Evolutionary conservation across 1,139 yeast genomes (phyloP).

Genomic region (Casaregolazyma lundiana): DNA sequence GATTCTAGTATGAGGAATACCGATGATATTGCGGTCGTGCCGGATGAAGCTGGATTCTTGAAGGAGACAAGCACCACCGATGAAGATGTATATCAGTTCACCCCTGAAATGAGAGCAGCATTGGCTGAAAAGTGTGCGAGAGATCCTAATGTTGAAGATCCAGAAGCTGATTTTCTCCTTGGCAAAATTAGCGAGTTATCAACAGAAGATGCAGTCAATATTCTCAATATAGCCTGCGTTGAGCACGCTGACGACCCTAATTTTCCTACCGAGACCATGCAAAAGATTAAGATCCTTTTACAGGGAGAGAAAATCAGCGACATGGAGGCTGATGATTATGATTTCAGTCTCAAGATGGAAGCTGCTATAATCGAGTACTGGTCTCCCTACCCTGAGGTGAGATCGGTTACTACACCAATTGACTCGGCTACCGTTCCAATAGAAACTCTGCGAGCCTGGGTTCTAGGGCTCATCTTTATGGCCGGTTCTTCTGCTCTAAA

Average conservation of each 20-base stretch:
- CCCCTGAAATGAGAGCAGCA: no score
- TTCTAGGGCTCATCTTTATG: constrained; percentile 52
- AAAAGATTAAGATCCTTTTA: constrained; percentile 28
- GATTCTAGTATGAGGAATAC: no score
- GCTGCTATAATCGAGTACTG: constrained; percentile 42
- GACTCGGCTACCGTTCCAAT: constrained; percentile 42
- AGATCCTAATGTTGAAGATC: no score
- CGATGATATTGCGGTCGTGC: no score
- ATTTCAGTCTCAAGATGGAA: constrained; percentile 22
- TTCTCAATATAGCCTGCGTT: constrained; percentile 37
- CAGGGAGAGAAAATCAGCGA: constrained; percentile 22
- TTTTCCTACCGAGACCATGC: constrained; percentile 40
- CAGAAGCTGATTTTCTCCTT: no score
- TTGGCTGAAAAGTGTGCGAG: no score
- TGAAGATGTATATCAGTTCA: no score
- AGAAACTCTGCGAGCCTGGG: constrained; percentile 54
- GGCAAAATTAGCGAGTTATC: constrained; percentile 27
- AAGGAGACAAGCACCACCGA: no score
- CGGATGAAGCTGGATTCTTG: no score
- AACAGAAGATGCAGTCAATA: constrained; percentile 41
- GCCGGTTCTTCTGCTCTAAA: constrained; percentile 54
- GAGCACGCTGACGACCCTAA: constrained; percentile 49
- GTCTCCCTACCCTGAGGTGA: constrained; percentile 49
- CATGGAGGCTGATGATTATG: constrained; percentile 15
- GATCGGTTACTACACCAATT: constrained; percentile 44